Evolutionary conservation across 2,329 filamentous ascomycete species (phyloP).

Genomic region (Microdochium paspali): DNA sequence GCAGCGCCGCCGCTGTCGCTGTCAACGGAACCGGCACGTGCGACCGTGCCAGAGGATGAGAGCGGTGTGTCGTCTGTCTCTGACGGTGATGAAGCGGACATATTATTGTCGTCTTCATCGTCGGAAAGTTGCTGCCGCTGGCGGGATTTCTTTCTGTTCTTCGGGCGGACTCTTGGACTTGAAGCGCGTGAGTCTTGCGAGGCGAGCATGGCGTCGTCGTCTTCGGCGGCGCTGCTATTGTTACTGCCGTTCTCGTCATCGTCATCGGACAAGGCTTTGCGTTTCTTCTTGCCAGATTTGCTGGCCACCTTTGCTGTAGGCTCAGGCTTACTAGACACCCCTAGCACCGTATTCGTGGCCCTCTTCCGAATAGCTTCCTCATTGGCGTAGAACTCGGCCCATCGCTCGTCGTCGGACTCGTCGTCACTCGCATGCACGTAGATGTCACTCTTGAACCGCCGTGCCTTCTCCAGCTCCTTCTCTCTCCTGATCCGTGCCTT

Average conservation of each 20-base stretch:
- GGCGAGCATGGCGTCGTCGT: constrained; percentile 6
- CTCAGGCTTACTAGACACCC: constrained; percentile 4
- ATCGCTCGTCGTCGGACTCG: constrained; percentile 66
- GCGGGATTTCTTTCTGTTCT: not conserved
- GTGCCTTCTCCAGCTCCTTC: constrained; percentile 66
- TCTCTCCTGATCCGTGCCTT: constrained; percentile 52
- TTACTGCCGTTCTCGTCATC: constrained; percentile 18
- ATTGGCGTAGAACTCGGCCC: constrained; percentile 61
- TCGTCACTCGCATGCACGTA: constrained; percentile 82
- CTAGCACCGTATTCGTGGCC: constrained; percentile 25
- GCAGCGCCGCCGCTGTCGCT: constrained; percentile 12
- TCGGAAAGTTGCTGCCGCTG: not conserved
- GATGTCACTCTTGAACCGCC: constrained; percentile 74
- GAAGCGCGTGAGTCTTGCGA: not conserved
- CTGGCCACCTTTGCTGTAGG: constrained; percentile 2
- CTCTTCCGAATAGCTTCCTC: constrained; percentile 59
- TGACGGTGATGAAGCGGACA: constrained; percentile 8
- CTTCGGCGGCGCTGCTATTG: constrained; percentile 7
- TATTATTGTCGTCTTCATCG: constrained; percentile 2
- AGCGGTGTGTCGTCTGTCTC: constrained; percentile 26
- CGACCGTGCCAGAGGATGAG: constrained; percentile 28
- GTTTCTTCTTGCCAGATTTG: constrained; percentile 15
- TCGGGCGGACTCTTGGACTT: not conserved
- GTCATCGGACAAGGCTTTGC: constrained; percentile 18
- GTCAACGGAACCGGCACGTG: constrained; percentile 7